Evolutionary conservation across 1,139 yeast genomes (phyloP), one percentile per base, ranked within the genome.

Genomic region (Yamadazyma blattariae): DNA sequence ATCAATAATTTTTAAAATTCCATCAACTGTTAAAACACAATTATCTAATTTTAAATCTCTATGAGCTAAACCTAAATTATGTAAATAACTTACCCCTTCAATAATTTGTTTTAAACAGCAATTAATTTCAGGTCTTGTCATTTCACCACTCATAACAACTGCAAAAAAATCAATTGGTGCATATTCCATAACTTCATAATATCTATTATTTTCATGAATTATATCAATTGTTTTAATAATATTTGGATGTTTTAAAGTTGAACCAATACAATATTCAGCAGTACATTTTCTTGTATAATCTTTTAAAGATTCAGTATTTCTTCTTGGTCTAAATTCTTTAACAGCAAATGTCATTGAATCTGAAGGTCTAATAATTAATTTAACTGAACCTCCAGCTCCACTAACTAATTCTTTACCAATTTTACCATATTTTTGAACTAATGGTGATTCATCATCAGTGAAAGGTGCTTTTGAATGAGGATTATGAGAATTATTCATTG

Each of bases 301-400:
- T 51, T 88, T 85, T 46, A 82, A 79, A 12, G 85, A 72, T 57
- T 94, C 99, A 42, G 86, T 85, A 22, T 82, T 72, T 51, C 90
- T 77, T 43, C 92, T 76, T 7, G 96, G 84, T 45, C 98, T 72
- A 56, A 94, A 94, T 59, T 94, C 97, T 59, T 94, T 94, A 27
- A 94, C 97, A 0, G 99, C 99, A 66, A 92, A 92, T 1, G 95
- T 80, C 39, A 84, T 82, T 28, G 76, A 72, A 58, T 92, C 97
- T 7, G 85, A 72, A 3, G 92, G 80, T 44, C 97, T 76, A 37
- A 78, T 81, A 52, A 94, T 79, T 36, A 92, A 70, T 41, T 94
- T 79, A 12, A 94, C 99, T 1, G 95, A 84, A 5, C 99, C 99
- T 32, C 98, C 99, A 3, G 98, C 98, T 25, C 99, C 99, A 20